Evolutionary conservation across 805 yeast genomes (phyloP).

Genomic region (Zygotorulaspora chibaensis): DNA sequence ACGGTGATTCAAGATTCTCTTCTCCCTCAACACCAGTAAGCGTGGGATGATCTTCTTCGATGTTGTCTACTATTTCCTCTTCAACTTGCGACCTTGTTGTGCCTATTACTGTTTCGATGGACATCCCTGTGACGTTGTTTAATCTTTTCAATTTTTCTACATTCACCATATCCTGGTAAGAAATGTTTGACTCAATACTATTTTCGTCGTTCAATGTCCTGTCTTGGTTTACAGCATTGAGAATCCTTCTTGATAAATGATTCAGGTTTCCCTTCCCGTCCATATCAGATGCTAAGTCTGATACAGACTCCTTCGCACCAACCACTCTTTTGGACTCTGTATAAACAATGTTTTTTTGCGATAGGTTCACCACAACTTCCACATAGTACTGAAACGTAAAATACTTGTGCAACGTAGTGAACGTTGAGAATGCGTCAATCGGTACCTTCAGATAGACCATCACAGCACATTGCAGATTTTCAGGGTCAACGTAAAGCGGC

Average conservation of each 20-base stretch:
- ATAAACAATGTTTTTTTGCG: conserved; percentile 48
- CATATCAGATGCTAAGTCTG: conserved; percentile 17
- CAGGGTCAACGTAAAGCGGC: conserved; percentile 76
- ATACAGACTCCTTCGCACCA: conserved; percentile 22
- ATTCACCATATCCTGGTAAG: conserved; percentile 50
- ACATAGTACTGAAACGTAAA: conserved; percentile 81
- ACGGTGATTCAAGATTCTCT: conserved; percentile 8
- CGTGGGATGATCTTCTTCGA: neutral
- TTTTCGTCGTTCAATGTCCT: conserved; percentile 10
- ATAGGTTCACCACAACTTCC: conserved; percentile 77
- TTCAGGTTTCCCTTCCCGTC: conserved; percentile 11
- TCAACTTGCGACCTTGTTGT: conserved; percentile 47
- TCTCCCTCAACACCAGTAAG: neutral
- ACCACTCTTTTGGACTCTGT: conserved; percentile 32
- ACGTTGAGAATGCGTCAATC: conserved; percentile 81
- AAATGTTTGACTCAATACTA: conserved; percentile 28
- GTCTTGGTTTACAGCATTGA: conserved; percentile 13
- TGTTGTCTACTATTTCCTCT: neutral
- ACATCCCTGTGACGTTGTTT: conserved; percentile 75
- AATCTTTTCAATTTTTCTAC: conserved; percentile 74
- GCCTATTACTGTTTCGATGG: conserved; percentile 76
- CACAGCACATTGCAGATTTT: conserved; percentile 50
- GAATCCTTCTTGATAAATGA: conserved; percentile 17
- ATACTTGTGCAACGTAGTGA: conserved; percentile 51
- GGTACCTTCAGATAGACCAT: conserved; percentile 69